Percentiles rank a stretch among this genome's conserved stretches.
These are phyloP conservation scores for Metschnikowia proteae DNA, from an alignment of 805 yeast species.

Conservation along the genomic window DNA sequence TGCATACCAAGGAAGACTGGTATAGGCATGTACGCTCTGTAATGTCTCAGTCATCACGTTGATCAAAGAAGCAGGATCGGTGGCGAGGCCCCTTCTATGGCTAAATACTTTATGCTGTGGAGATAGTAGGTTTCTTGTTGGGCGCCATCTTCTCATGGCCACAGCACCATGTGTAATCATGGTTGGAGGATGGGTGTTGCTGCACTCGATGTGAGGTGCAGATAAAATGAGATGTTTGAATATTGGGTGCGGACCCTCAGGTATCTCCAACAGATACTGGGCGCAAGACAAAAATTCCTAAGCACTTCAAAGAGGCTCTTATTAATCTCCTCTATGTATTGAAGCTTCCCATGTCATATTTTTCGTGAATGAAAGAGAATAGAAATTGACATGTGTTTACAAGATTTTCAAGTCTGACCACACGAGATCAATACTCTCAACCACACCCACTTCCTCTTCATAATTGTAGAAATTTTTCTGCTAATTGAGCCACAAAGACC, in stretches of 20 bases:
- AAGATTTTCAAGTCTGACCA: no score
- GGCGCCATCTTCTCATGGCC: background rate
- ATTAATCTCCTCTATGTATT: no score
- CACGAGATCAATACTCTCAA: no score
- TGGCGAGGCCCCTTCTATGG: constrained; percentile 21
- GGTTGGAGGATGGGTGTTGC: background rate
- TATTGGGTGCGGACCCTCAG: background rate
- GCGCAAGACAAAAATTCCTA: background rate
- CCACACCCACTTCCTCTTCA: no score
- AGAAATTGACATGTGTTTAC: no score
- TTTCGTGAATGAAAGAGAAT: no score
- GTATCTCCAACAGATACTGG: background rate
- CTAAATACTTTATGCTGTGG: no score
- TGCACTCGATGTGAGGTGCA: background rate
- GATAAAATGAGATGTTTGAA: background rate
- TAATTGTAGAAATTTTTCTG: no score
- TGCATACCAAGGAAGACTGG: constrained; percentile 79
- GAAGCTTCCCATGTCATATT: no score
- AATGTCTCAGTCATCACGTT: constrained; percentile 35
- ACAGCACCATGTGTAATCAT: background rate
- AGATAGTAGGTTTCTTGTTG: background rate
- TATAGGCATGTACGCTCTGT: constrained; percentile 46
- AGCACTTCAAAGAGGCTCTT: no score
- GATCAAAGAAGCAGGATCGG: constrained; percentile 33
- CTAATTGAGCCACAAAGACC: no score